Evolutionary conservation across 176 grass and related monocot genomes (phyloP), one percentile per base, ranked within the genome.

Genomic region (Oryza meridionalis): DNA sequence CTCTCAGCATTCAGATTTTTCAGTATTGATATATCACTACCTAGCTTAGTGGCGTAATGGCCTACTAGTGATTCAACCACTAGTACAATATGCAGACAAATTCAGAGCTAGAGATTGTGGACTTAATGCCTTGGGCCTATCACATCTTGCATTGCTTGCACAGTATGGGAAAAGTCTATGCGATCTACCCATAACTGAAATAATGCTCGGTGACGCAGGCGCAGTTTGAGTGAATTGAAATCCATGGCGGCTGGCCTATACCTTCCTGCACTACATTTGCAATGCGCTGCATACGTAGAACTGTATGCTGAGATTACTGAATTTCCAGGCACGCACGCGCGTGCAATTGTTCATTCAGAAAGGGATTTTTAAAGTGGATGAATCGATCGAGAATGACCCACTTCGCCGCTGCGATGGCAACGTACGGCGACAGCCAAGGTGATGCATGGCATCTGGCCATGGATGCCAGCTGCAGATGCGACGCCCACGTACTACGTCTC

Each of bases 351-450:
- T 45, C 51, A 5, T 46, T 31, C 13, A 38, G 11, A 72, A 74
- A 45, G 29, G 49, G 58, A 62, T 22, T n/a, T n/a, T 24, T 62
- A 51, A 61, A 75, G 46, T 19, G 46, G 70, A 68, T 0, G 55
- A 43, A 43, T 43, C 42, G 68, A 43, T 43, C 42, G 68, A 81
- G 69, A 88, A 86, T 91, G 92, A 82, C 53, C 86, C 90, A 92
- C 90, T 89, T 61, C 73, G 55, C 70, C 17, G 1, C 49, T 72
- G 65, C 19, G 90, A 92, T 59, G 38, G 70, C 73, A 87, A 94
- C 67, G 83, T 55, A 55, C 51, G 53, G 53, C 73, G 72, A 86
- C 61, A 78, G 67, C n/a, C 55, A 21, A 67, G 76, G 65, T 77
- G 76, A 85, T 87, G 82, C 79, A 47, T 78, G 68, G 65, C 84